A percentile compares a stretch with the other conserved stretches of the same genome.
Evolutionary conservation across 192 early-diverging fungal species (phyloP).

Genomic region (Coemansia reversa): DNA sequence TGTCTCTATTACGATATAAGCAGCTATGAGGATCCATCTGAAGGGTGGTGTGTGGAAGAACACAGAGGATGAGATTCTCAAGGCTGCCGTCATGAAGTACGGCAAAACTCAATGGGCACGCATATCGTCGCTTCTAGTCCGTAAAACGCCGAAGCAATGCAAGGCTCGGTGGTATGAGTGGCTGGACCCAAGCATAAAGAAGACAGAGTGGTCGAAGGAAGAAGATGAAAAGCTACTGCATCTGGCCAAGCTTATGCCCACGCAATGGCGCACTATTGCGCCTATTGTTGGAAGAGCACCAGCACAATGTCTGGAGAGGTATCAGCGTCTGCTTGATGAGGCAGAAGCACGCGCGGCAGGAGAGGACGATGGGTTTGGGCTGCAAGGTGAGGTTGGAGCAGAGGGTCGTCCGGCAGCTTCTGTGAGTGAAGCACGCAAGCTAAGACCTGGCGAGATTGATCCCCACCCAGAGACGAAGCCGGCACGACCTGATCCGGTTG

Average conservation of each 20-base stretch:
- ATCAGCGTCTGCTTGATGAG: conserved; percentile 93
- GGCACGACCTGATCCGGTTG: conserved; percentile 96
- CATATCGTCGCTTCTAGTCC: conserved; percentile 90
- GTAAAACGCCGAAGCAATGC: conserved; percentile 98
- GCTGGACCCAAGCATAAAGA: conserved; percentile 98
- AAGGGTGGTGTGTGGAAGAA: conserved; percentile 98
- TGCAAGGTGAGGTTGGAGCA: conserved; percentile 61
- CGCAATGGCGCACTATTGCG: conserved; percentile 98
- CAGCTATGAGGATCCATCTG: conserved; percentile 35
- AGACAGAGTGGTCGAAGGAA: conserved; percentile 98
- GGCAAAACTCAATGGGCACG: conserved; percentile 99
- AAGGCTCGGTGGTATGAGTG: conserved; percentile 99
- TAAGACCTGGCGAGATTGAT: conserved; percentile 96
- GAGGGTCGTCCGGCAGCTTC: conserved; percentile 30
- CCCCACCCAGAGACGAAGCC: conserved; percentile 95
- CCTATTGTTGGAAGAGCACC: conserved; percentile 97
- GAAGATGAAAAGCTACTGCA: conserved; percentile 98
- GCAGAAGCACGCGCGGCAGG: conserved; percentile 83
- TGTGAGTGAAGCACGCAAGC: conserved; percentile 64
- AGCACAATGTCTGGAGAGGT: conserved; percentile 94
- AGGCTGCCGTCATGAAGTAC: conserved; percentile 97
- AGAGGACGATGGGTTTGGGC: conserved; percentile 54
- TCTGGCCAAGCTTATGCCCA: conserved; percentile 98
- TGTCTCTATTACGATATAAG: background rate
- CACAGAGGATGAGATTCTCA: conserved; percentile 98